Evolutionary conservation across 208 protist genomes (phyloP).

Genomic region (Trypanosoma caninum): DNA sequence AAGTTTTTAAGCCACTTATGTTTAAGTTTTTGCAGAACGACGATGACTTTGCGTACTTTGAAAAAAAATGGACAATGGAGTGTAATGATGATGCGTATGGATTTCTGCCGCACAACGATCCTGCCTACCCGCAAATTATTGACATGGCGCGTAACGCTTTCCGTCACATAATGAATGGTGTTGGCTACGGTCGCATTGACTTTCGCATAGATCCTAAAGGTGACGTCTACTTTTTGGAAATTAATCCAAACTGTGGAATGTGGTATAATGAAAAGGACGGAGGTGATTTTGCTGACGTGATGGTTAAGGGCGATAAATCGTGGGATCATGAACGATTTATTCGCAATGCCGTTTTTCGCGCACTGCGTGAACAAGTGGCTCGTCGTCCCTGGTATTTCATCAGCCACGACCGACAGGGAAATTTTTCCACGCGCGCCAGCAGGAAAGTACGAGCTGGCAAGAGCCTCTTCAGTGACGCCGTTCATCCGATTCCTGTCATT

Average conservation of each 20-base stretch:
- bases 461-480: slow-evolving; percentile 66
- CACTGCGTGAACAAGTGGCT: slow-evolving; percentile 59
- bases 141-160: slow-evolving; percentile 82
- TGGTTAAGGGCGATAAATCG: slow-evolving; percentile 70
- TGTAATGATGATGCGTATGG: slow-evolving; percentile 59
- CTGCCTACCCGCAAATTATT: slow-evolving; percentile 63
- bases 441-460: slow-evolving; percentile 67
- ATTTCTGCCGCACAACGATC: slow-evolving; percentile 63
- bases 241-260: slow-evolving; percentile 91
- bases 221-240: slow-evolving; percentile 84
- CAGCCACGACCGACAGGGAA: slow-evolving; percentile 76
- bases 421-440: slow-evolving; percentile 71
- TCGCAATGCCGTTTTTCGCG: slow-evolving; percentile 49
- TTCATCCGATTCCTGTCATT: slow-evolving; percentile 69
- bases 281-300: slow-evolving; percentile 84
- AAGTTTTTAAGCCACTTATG: slow-evolving; percentile 86
- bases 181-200: slow-evolving; percentile 84
- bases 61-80: slow-evolving; percentile 85
- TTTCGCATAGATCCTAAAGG: slow-evolving; percentile 80
- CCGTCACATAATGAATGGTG: slow-evolving; percentile 81
- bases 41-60: slow-evolving; percentile 89
- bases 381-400: slow-evolving; percentile 82
- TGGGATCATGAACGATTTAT: slow-evolving; percentile 85
- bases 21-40: slow-evolving; percentile 70
- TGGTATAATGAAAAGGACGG: slow-evolving; percentile 81